Base-by-base conservation (phyloP, 495 filamentous ascomycete genomes). In the Penicillium diatomitis region DNA sequence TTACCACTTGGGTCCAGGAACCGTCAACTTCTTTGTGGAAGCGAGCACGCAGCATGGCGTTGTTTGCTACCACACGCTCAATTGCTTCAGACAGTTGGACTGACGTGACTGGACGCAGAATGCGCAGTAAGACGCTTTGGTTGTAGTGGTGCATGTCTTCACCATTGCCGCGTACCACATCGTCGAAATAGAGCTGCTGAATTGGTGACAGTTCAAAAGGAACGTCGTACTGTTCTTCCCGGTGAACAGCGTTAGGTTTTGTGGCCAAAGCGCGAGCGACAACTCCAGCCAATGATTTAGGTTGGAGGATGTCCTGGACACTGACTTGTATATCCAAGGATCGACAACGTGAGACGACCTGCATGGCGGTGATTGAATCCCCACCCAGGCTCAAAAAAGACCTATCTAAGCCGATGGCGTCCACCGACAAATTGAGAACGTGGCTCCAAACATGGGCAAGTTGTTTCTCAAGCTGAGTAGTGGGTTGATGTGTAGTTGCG, bases 11-110 rank as follows among this genome's bases (percentile, higher is more conserved):
- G 38, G 42, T 47, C 62, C 62, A 68, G 39, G 52, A 38, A 29
- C 46, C 37, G n/a, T 45, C 49, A 11, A 41, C 35, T 4, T 49
- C 29, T 9, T 48, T 63, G 11, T 6, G 10, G 55, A 81, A 85
- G 6, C 82, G 73, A n/a, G 74, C 74, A 38, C 80, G 66, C 28
- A 86, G 66, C 82, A 84, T 84, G 8, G 77, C 69, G 50, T 86
- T 82, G 12, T 72, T 73, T 0, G 55, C 61, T 9, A 83, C 68
- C 4, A 83, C 54, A 0, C 71, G 64, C 39, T 74, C 67, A 29
- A 78, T 50, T 1, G 34, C 44, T 37, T 27, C 11, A 31, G 4
- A 30, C 3, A 32, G 35, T n/a, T 46, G 27, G 9, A 32, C 20
- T 47, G 4, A 78, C 76, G 5, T 66, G 56, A 5, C 69, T 42